Base-by-base conservation (phyloP, 257 asterid genomes). In the Cinchona pubescens region DNA sequence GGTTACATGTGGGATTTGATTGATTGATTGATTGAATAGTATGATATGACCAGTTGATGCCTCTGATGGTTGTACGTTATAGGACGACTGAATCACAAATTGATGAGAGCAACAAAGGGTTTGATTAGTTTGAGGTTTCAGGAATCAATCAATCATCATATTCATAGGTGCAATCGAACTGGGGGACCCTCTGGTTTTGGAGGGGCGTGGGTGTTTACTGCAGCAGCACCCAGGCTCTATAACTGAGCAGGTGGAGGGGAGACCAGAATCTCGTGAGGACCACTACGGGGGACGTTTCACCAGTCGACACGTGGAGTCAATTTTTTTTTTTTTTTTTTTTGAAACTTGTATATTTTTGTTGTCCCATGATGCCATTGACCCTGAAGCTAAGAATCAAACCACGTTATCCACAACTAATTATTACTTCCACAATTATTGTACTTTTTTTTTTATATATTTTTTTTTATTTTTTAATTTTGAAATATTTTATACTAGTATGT, bases 181-280 rank as follows among this genome's bases (percentile, higher is more conserved):
- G 38, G 77, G 29, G 35, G 59, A 40, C 58, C n/a, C n/a, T n/a
- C n/a, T n/a, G n/a, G n/a, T n/a, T n/a, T n/a, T n/a, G n/a, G n/a
- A n/a, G n/a, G n/a, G n/a, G n/a, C n/a, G n/a, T n/a, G n/a, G n/a
- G n/a, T n/a, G n/a, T n/a, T n/a, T 42, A 15, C 75, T 21, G 55
- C 12, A 3, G 7, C 25, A 51, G 59, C 27, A 19, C n/a, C n/a
- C n/a, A n/a, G n/a, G n/a, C n/a, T n/a, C n/a, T n/a, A n/a, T 51
- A 51, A 48, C 34, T 48, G 5, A 15, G n/a, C 23, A 51, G n/a
- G 4, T 18, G 55, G 76, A 63, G 69, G 16, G 74, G 59, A 67
- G 77, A 69, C 76, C 80, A 61, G 79, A 81, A 75, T 75, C 85
- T 81, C 82, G 79, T 78, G 85, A 75, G 69, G 8, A 71, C 76